phyloP scores from a whole-genome alignment of 306 rosid species.

The Cicer judaicum region DNA sequence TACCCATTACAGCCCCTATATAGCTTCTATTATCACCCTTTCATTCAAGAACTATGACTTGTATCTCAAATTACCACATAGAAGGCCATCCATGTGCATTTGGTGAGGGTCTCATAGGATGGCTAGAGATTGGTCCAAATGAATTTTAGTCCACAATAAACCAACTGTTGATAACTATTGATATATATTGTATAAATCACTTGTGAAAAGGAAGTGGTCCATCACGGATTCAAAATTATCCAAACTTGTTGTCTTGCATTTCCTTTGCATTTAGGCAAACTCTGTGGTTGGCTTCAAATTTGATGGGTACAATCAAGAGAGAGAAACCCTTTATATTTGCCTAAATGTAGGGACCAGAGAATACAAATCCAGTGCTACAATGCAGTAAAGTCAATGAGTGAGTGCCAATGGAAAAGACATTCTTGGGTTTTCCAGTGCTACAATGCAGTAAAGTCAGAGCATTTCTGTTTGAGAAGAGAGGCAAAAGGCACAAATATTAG shows the following conservation, averaged over 20 bases:
- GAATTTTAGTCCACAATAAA: background rate
- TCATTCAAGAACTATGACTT: slow-evolving; percentile 5
- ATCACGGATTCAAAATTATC: too few species aligned
- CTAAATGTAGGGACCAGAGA: too few species aligned
- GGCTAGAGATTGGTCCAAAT: background rate
- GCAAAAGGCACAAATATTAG: background rate
- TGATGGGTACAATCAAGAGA: too few species aligned
- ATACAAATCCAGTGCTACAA: too few species aligned
- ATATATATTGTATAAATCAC: too few species aligned
- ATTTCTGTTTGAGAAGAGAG: slow-evolving; percentile 1
- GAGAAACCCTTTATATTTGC: too few species aligned
- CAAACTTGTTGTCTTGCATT: too few species aligned
- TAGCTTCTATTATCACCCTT: background rate
- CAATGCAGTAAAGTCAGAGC: background rate
- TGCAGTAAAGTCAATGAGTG: too few species aligned
- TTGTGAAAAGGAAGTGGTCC: too few species aligned
- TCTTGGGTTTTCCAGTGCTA: slow-evolving; percentile 16
- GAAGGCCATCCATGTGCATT: background rate
- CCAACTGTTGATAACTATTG: too few species aligned
- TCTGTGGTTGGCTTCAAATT: too few species aligned
- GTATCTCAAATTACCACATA: background rate
- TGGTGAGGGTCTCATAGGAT: slow-evolving; percentile 7
- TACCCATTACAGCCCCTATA: background rate
- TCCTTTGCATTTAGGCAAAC: too few species aligned
- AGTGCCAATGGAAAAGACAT: background rate